phyloP scores from a whole-genome alignment of 1,284 basidiomycete species.

The Leccinum cinnamomeum region DNA sequence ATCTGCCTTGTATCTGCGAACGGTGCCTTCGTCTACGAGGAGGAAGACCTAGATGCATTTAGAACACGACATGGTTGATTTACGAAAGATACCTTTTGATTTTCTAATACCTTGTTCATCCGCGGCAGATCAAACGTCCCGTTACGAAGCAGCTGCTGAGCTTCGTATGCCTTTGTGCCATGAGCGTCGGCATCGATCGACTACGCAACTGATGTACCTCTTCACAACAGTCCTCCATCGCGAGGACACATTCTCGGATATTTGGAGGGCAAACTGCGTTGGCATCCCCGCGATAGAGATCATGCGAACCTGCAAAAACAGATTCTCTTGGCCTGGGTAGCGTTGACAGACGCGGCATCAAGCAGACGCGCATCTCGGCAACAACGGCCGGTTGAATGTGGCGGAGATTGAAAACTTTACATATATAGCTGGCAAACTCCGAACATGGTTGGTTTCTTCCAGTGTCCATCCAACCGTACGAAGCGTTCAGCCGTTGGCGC shows the following conservation, averaged over 20 bases:
- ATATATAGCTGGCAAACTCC: conserved; percentile 21
- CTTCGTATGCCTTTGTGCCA: conserved; percentile 54
- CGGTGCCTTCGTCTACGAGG: conserved; percentile 65
- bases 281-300: conserved; percentile 57
- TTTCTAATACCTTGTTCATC: conserved; percentile 63
- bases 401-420: conserved; percentile 25
- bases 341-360: conserved; percentile 59
- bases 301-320: conserved; percentile 60
- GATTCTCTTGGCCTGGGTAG: conserved; percentile 65
- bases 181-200: neutral
- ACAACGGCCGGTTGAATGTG: neutral
- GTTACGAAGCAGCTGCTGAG: conserved; percentile 64
- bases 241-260: conserved; percentile 67
- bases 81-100: conserved; percentile 50
- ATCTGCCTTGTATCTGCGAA: conserved; percentile 67
- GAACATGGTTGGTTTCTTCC: conserved; percentile 9
- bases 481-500: conserved; percentile 40
- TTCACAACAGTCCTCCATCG: conserved; percentile 74
- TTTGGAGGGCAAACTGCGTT: conserved; percentile 66
- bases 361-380: conserved; percentile 12
- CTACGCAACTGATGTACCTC: conserved; percentile 42
- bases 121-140: conserved; percentile 69
- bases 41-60: conserved; percentile 56
- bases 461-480: conserved; percentile 49
- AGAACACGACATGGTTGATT: neutral